Base-by-base conservation (phyloP, 768 basidiomycete genomes). In the Kwoniella mangroviensis region DNA sequence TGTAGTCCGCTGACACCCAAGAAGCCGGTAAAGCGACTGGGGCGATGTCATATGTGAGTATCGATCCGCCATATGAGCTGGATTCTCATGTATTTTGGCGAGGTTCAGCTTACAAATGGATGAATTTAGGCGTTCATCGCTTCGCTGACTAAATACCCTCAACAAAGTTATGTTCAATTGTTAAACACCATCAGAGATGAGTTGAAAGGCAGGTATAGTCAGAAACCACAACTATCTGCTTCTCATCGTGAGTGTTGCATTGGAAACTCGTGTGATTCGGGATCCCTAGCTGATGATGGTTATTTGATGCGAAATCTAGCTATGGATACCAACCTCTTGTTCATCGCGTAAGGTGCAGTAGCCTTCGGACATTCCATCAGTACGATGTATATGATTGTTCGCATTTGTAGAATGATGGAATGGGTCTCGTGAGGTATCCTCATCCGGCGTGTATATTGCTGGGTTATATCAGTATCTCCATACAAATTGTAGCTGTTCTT, bases 11-110 rank as follows among this genome's bases (percentile, higher is more conserved):
- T 10, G 86, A 87, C 63, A 84, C 86, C 0, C 67, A 75, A 52
- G 85, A 85, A 72, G 84, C 81, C 1, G 85, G 85, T 1, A 76
- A 82, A 72, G 85, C 85, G 2, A 87, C 86, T 0, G 86, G 86
- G 6, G 86, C 86, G 2, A 86, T 86, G 86, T 83, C 81, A 13
- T 86, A 81, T 69, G 83, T 81, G 66, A 73, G 76, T 52, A 12
- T 19, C 22, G 19, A 60, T 65, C 10, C 21, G 34, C 64, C 63
- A 53, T 45, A 63, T 49, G 4, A 19, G 19, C 45, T 49, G 45
- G 45, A 49, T 49, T 19, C n/a, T 26, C 56, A 21, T 15, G 11
- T 13, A 13, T 62, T 11, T 63, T 21, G 10, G 3, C 17, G 56
- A 45, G 53, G 13, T 53, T 12, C 57, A 22, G 11, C 53, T 53